Evolutionary conservation across 2,329 filamentous ascomycete species (phyloP), one percentile per base, ranked within the genome.

Genomic region (Colletotrichum lini): DNA sequence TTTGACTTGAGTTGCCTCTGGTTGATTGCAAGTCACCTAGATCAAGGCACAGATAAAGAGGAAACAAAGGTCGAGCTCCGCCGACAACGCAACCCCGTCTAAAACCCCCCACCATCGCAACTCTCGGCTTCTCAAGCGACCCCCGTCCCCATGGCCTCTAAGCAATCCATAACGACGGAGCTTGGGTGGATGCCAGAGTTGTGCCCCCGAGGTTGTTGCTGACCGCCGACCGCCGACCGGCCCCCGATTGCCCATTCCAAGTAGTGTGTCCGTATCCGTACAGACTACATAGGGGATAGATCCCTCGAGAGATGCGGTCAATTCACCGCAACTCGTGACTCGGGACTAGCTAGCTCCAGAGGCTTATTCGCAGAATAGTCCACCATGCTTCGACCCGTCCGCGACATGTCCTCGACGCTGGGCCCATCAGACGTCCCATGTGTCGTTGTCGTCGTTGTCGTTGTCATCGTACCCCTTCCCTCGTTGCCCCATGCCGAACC

Each of bases 81-180:
- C 26, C 57, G 35, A 50, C 26, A 57, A 65, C 52, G 26, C 52
- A 44, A 45, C 40, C 26, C 35, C 47, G 18, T 62, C 30, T 45
- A 40, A 44, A 44, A 42, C 49, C 5, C 4, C 5, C 58, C 49
- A 42, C 40, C 42, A 21, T n/a, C 30, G n/a, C 62, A 65, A 56
- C 35, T 57, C 21, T 21, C 18, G 26, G 26, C 26, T 30, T 30
- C 26, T 30, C 26, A 42, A 45, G 52, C 6, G 10, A 18, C 52
- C 40, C 13, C 50, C 52, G 26, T 50, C 42, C 40, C 5, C n/a
- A 7, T 38, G 26, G 30, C 21, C 60, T 54, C 47, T 62, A 70
- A 70, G 44, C 67, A 66, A 66, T 42, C 67, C 67, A 66, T 62
- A 60, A 60, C 26, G 47, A 70, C 49, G 57, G 57, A 65, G 54